A percentile compares a stretch with the other conserved stretches of the same genome.
Evolutionary conservation across 2,329 filamentous ascomycete genomes (phyloP).

Genomic region (Talaromyces atroroseus): DNA sequence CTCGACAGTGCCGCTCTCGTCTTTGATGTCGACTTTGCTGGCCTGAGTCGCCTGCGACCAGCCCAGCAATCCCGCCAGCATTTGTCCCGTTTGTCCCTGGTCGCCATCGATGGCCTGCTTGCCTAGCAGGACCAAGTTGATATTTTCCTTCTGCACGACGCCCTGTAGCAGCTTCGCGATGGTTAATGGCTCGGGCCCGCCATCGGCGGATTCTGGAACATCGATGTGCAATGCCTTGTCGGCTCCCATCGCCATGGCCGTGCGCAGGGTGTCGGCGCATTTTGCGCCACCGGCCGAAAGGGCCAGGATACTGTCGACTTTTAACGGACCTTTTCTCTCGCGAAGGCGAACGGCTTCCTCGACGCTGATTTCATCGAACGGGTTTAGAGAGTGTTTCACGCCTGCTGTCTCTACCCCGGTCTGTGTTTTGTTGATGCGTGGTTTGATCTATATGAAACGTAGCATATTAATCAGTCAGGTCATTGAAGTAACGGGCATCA

Average conservation of each 20-base stretch:
- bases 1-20: slow-evolving; percentile 61
- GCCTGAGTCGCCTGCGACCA: slow-evolving; percentile 97
- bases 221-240: slow-evolving; percentile 89
- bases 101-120: slow-evolving; percentile 99
- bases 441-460: slow-evolving; percentile 55
- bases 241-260: slow-evolving; percentile 97
- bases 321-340: slow-evolving; percentile 71
- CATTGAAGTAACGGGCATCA: too few relatives aligned
- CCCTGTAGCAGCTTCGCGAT: slow-evolving; percentile 84
- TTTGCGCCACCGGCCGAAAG: slow-evolving; percentile 86
- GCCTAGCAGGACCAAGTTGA: slow-evolving; percentile 87
- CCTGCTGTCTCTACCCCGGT: slow-evolving; percentile 87
- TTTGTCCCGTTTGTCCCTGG: slow-evolving; percentile 91
- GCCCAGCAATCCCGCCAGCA: slow-evolving; percentile 85
- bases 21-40: slow-evolving; percentile 69
- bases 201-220: slow-evolving; percentile 63
- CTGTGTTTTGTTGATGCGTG: slow-evolving; percentile 63
- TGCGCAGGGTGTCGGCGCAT: slow-evolving; percentile 80
- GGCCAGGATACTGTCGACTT: slow-evolving; percentile 86
- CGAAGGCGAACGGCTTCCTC: slow-evolving; percentile 94
- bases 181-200: slow-evolving; percentile 71
- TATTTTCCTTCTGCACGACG: slow-evolving; percentile 75
- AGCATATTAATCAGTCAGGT: background rate
- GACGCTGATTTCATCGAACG: slow-evolving; percentile 96
- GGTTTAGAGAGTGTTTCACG: slow-evolving; percentile 98